A percentile compares a stretch with the other conserved stretches of the same genome.
These are phyloP conservation scores for Alternaria ventricosa DNA, from an alignment of 2,329 filamentous ascomycete species.

Conservation along the genomic window DNA sequence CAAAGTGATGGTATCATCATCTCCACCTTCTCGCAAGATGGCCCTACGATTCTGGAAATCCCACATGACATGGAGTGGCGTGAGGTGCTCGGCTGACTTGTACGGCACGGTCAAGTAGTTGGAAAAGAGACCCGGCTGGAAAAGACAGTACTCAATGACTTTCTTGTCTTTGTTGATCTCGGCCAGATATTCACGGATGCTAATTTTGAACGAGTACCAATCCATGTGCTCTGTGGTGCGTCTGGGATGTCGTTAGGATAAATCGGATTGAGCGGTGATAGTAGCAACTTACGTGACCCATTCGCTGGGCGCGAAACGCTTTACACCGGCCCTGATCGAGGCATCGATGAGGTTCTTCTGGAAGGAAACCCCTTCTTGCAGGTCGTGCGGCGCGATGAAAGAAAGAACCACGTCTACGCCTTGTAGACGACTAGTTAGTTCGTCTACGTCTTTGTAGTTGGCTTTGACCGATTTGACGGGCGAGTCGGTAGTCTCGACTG, in stretches of 20 bases:
- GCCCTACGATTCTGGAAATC: background rate
- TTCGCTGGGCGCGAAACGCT: constrained; percentile 34
- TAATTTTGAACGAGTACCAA: constrained; percentile 59
- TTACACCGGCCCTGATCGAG: constrained; percentile 27
- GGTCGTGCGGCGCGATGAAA: constrained; percentile 53
- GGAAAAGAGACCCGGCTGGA: constrained; percentile 60
- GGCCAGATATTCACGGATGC: constrained; percentile 56
- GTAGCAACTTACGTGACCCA: constrained; percentile 26
- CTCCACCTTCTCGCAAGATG: constrained; percentile 29
- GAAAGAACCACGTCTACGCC: constrained; percentile 61
- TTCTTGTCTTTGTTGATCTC: constrained; percentile 58
- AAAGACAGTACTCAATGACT: constrained; percentile 62
- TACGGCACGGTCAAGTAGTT: constrained; percentile 61
- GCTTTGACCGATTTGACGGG: background rate
- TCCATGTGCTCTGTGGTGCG: constrained; percentile 47
- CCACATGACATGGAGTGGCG: background rate
- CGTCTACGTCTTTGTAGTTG: constrained; percentile 6
- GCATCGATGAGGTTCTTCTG: constrained; percentile 33
- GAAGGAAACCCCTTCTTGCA: constrained; percentile 2
- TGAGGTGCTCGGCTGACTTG: constrained; percentile 55
- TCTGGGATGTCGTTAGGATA: background rate
- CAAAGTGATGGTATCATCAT: constrained; percentile 39
- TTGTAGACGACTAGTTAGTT: constrained; percentile 37
- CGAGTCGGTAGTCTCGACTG: background rate
- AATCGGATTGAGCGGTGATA: too few relatives aligned